Percentiles rank a stretch among this genome's conserved stretches.
phyloP scores from a whole-genome alignment of 2,329 filamentous ascomycete genomes.

The Paracoccidioides lutzii region DNA sequence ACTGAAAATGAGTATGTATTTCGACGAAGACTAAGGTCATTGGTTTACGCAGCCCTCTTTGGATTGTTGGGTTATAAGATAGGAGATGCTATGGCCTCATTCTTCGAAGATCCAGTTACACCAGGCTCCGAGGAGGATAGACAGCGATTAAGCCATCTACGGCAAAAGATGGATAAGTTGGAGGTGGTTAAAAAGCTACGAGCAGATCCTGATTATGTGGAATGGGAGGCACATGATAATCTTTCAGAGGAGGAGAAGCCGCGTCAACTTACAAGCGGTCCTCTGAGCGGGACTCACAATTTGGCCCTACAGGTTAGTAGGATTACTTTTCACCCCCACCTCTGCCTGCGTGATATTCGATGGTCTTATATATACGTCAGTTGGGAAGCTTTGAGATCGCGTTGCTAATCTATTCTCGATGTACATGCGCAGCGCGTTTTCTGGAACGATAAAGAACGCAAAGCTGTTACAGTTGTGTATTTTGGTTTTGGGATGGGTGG shows the following conservation, averaged over 20 bases:
- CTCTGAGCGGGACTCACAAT: constrained; percentile 28
- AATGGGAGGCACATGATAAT: constrained; percentile 27
- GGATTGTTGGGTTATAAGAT: constrained; percentile 19
- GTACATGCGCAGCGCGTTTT: constrained; percentile 46
- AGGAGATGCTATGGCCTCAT: constrained; percentile 14
- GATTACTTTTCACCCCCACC: constrained; percentile 3
- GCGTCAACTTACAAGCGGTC: constrained; percentile 27
- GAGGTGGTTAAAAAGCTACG: constrained; percentile 28
- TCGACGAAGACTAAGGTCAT: constrained; percentile 16
- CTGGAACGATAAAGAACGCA: constrained; percentile 45
- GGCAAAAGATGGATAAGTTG: constrained; percentile 21
- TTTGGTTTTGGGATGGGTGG: constrained; percentile 53
- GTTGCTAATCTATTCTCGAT: background rate
- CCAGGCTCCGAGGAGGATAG: constrained; percentile 26
- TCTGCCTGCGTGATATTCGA: constrained; percentile 1
- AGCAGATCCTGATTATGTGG: constrained; percentile 27
- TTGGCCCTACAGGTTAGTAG: constrained; percentile 28
- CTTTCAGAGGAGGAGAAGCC: constrained; percentile 24
- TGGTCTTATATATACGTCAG: constrained; percentile 1
- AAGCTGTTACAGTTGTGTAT: constrained; percentile 51
- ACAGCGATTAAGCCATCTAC: constrained; percentile 18
- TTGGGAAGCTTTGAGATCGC: background rate
- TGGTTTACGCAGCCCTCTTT: constrained; percentile 25
- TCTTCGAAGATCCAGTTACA: constrained; percentile 14
- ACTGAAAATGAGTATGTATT: constrained; percentile 9